Percentiles rank a stretch among this genome's conserved stretches.
Conservation (phyloP, 305 asterid genomes). For the Coffea humblotiana region DNA sequence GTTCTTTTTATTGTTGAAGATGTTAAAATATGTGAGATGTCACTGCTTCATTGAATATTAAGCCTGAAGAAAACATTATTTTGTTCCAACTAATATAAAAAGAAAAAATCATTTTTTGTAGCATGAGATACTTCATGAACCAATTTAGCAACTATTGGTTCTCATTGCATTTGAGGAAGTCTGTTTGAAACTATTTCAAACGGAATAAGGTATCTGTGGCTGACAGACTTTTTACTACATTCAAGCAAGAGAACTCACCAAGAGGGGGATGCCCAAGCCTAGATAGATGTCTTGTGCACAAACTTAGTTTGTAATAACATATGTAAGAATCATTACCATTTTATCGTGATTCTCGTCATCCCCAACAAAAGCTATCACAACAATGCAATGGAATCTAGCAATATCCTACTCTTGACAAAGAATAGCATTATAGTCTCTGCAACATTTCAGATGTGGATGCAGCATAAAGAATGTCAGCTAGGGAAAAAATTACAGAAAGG, state of each 20-base stretch:
- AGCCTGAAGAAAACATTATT: too few relatives aligned
- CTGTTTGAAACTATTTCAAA: too few relatives aligned
- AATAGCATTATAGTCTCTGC: not conserved
- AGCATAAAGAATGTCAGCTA: not conserved
- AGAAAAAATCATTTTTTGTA: too few relatives aligned
- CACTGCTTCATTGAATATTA: too few relatives aligned
- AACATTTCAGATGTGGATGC: not conserved
- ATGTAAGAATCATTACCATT: not conserved
- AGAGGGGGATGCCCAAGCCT: not conserved
- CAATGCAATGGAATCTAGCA: not conserved
- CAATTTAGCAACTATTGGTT: too few relatives aligned
- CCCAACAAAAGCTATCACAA: not conserved
- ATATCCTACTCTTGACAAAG: slow-evolving; percentile 2
- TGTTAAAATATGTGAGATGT: too few relatives aligned
- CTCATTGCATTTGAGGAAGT: too few relatives aligned
- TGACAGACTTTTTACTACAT: not conserved
- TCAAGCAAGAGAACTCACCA: not conserved
- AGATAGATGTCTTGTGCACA: not conserved
- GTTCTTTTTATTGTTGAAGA: too few relatives aligned
- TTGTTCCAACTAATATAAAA: too few relatives aligned
- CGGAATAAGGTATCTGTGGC: too few relatives aligned
- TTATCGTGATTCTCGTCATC: not conserved
- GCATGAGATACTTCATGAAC: too few relatives aligned
- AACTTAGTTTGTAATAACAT: not conserved
- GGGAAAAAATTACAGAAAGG: not conserved